Percentiles rank a stretch among this genome's conserved stretches.
These are phyloP conservation scores for Lophiostoma macrostomum DNA, from an alignment of 495 filamentous ascomycete species.

Conservation along the genomic window DNA sequence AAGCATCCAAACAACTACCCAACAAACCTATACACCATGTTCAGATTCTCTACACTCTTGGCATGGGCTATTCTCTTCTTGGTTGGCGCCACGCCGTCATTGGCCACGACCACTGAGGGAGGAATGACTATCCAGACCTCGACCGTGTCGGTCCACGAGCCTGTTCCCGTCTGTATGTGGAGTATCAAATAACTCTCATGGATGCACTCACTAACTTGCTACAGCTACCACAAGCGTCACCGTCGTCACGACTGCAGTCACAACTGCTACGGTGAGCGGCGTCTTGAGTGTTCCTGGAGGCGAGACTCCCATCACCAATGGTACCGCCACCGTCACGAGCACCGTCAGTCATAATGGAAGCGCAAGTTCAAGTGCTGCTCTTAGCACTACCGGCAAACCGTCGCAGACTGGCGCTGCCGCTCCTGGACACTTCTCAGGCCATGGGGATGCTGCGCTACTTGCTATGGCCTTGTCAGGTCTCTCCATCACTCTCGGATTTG, in stretches of 20 bases:
- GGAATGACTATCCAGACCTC: constrained; percentile 22
- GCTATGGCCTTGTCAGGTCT: not conserved
- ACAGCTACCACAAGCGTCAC: too few species aligned
- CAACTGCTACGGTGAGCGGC: too few species aligned
- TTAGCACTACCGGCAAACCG: not conserved
- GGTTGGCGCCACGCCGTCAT: constrained; percentile 8
- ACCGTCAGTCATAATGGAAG: too few species aligned
- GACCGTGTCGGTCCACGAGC: not conserved
- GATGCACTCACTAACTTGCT: too few species aligned
- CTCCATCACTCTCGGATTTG: constrained; percentile 17
- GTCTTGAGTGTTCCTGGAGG: not conserved
- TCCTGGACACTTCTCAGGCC: not conserved
- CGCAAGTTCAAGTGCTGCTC: not conserved
- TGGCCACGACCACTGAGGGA: constrained; percentile 5
- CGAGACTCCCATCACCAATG: not conserved
- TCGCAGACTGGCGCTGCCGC: constrained; percentile 2
- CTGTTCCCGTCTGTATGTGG: too few species aligned
- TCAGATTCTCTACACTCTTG: too few species aligned
- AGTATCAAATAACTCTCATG: too few species aligned
- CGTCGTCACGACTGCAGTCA: too few species aligned
- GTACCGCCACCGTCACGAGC: constrained; percentile 6
- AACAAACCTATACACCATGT: not conserved
- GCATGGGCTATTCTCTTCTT: constrained; percentile 8
- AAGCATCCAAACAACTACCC: not conserved
- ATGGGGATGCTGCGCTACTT: not conserved